Percentiles rank a stretch among this genome's conserved stretches.
phyloP scores from a whole-genome alignment of 1,139 yeast genomes.

The Magnusiomyces starmeri region DNA sequence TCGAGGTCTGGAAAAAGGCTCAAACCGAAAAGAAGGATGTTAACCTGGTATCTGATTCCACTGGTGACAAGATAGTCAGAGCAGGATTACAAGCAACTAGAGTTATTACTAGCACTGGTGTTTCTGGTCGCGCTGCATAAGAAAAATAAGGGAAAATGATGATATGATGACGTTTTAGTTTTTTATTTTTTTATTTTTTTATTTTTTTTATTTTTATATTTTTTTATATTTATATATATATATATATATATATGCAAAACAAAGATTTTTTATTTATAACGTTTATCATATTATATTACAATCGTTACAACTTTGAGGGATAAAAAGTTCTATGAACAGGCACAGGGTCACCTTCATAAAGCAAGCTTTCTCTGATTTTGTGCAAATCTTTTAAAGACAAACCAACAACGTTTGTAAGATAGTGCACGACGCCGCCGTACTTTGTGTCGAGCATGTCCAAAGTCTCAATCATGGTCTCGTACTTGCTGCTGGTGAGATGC shows the following conservation, averaged over 20 bases:
- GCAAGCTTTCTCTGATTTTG: constrained; percentile 42
- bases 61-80: constrained; percentile 48
- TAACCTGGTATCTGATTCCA: constrained; percentile 44
- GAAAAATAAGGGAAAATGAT: constrained; percentile 1
- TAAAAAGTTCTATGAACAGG: constrained; percentile 7
- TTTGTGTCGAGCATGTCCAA: constrained; percentile 44
- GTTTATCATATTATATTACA: no score
- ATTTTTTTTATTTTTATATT: no score
- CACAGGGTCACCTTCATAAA: constrained; percentile 15
- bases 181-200: not conserved
- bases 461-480: constrained; percentile 67
- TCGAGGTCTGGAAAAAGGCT: constrained; percentile 60
- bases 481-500: constrained; percentile 56
- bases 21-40: constrained; percentile 32
- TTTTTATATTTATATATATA: no score
- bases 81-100: constrained; percentile 55
- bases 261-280: no score
- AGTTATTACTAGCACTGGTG: constrained; percentile 28
- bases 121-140: constrained; percentile 31
- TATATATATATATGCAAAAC: not conserved
- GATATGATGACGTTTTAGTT: not conserved
- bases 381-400: constrained; percentile 45
- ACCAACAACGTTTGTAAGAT: constrained; percentile 43
- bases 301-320: constrained; percentile 1
- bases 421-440: constrained; percentile 51